These are phyloP conservation scores for Fusarium virguliforme DNA, from an alignment of 2,329 filamentous ascomycete species.

Conservation along the genomic window DNA sequence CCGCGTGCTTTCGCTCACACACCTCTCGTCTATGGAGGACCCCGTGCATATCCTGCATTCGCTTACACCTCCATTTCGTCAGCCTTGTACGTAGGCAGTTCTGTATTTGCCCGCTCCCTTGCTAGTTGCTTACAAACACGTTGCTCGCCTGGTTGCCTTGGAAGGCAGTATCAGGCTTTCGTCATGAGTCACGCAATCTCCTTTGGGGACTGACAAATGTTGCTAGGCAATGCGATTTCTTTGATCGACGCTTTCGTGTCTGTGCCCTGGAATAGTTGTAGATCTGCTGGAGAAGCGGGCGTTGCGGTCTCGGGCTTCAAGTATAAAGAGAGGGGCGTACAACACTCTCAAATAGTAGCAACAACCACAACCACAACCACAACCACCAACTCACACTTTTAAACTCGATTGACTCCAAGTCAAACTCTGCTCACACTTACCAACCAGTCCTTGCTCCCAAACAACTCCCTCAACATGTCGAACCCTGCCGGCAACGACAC, in stretches of 20 bases:
- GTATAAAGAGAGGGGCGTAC: constrained; percentile 43
- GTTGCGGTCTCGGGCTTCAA: constrained; percentile 19
- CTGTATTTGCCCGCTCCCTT: background rate
- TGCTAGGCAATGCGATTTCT: constrained; percentile 29
- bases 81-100: constrained; percentile 36
- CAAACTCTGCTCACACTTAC: constrained; percentile 12
- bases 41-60: constrained; percentile 15
- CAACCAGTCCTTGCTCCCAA: constrained; percentile 1
- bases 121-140: background rate
- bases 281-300: background rate
- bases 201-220: constrained; percentile 15
- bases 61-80: constrained; percentile 38
- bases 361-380: constrained; percentile 12
- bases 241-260: background rate
- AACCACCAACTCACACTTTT: constrained; percentile 3
- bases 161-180: constrained; percentile 18
- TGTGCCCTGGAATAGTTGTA: background rate
- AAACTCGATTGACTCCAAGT: constrained; percentile 20
- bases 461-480: constrained; percentile 27
- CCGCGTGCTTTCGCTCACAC: constrained; percentile 4
- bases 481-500: constrained; percentile 33
- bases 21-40: constrained; percentile 9
- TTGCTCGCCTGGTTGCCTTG: constrained; percentile 19
- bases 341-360: constrained; percentile 21
- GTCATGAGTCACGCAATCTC: constrained; percentile 50